phyloP scores from a whole-genome alignment of 2,329 filamentous ascomycete genomes.

The Penicillium hesseltinei region DNA sequence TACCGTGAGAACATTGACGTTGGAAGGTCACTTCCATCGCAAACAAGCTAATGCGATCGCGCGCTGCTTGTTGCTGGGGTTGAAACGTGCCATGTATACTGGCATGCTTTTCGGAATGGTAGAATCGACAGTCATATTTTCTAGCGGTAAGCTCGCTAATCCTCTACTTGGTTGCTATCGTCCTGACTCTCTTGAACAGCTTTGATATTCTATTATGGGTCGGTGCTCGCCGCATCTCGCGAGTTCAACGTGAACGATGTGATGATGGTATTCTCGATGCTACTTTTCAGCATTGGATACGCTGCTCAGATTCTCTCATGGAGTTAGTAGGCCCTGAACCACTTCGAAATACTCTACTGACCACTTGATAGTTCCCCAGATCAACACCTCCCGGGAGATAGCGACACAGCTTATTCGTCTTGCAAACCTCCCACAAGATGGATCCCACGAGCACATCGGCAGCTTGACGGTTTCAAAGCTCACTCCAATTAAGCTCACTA shows the following conservation, averaged over 20 bases:
- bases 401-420: slow-evolving; percentile 72
- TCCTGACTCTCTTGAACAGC: slow-evolving; percentile 43
- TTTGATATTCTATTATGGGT: slow-evolving; percentile 80
- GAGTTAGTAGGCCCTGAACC: slow-evolving; percentile 36
- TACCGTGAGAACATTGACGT: slow-evolving; percentile 70
- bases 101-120: slow-evolving; percentile 76
- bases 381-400: slow-evolving; percentile 70
- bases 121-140: slow-evolving; percentile 68
- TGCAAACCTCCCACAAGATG: slow-evolving; percentile 55
- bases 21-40: slow-evolving; percentile 68
- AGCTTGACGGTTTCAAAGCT: slow-evolving; percentile 41
- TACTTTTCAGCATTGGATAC: slow-evolving; percentile 79
- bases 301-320: slow-evolving; percentile 66
- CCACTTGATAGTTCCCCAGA: slow-evolving; percentile 63
- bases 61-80: slow-evolving; percentile 59
- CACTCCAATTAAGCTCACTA: slow-evolving; percentile 58
- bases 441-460: slow-evolving; percentile 60
- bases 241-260: slow-evolving; percentile 57
- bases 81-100: slow-evolving; percentile 64
- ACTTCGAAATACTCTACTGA: slow-evolving; percentile 6
- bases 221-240: slow-evolving; percentile 56
- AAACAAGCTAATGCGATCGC: slow-evolving; percentile 59
- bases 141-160: slow-evolving; percentile 50
- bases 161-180: not conserved
- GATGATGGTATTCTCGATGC: slow-evolving; percentile 73